Evolutionary conservation across 73 alveolate species (phyloP).

Genomic region (Loxodes magnus): DNA sequence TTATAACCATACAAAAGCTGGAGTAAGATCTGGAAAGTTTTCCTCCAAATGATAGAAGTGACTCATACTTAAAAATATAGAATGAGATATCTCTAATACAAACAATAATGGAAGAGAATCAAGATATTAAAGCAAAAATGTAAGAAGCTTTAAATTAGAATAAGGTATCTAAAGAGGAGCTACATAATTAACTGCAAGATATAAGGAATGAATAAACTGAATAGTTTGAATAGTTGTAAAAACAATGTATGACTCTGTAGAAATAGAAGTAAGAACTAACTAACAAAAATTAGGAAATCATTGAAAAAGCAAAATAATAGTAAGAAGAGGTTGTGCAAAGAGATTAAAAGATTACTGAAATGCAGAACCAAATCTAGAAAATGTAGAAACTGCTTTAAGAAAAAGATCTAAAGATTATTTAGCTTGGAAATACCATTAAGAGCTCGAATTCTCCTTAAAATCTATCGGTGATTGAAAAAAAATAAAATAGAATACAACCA

Average conservation of each 20-base stretch:
- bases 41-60: too few species aligned
- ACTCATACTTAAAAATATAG: too few species aligned
- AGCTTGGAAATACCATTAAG: too few species aligned
- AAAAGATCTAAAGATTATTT: too few species aligned
- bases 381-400: too few species aligned
- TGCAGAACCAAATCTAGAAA: neutral
- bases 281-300: neutral
- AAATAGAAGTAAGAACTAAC: slow-evolving; percentile 12
- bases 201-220: slow-evolving; percentile 15
- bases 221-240: slow-evolving; percentile 15
- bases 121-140: slow-evolving; percentile 4
- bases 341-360: neutral
- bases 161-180: neutral
- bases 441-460: too few species aligned
- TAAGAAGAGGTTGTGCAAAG: neutral
- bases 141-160: neutral
- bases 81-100: too few species aligned
- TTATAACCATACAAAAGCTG: too few species aligned
- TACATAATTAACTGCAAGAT: slow-evolving; percentile 1
- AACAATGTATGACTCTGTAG: slow-evolving; percentile 9
- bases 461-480: too few species aligned
- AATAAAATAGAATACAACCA: too few species aligned
- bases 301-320: neutral
- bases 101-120: too few species aligned
- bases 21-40: too few species aligned